These are phyloP conservation scores for Neurospora hispaniola DNA, from an alignment of 495 filamentous ascomycete species.

Conservation along the genomic window DNA sequence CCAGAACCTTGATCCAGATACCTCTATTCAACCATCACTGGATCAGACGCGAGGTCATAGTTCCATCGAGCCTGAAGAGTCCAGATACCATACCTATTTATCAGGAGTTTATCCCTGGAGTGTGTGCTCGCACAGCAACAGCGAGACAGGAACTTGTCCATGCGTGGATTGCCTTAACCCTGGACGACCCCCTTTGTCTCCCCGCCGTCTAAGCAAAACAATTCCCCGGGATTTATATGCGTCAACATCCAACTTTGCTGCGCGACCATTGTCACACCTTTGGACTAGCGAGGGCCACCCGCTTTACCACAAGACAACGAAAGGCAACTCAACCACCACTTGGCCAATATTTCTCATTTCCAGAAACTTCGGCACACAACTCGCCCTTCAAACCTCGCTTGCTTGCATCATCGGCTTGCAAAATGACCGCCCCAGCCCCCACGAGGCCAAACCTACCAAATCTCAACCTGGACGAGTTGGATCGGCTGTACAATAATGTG, in stretches of 20 bases:
- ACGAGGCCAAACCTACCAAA: constrained; percentile 17
- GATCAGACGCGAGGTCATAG: background rate
- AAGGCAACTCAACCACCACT: background rate
- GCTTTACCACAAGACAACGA: background rate
- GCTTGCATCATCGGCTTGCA: constrained; percentile 2
- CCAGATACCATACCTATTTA: background rate
- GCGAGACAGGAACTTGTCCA: background rate
- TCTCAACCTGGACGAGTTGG: constrained; percentile 26
- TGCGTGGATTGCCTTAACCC: background rate
- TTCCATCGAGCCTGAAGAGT: background rate
- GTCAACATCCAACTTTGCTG: background rate
- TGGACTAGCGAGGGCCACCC: background rate
- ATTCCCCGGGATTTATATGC: background rate
- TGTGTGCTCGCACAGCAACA: background rate
- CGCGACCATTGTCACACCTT: background rate
- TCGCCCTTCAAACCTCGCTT: background rate
- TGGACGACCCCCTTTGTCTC: background rate
- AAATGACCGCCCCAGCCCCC: constrained; percentile 27
- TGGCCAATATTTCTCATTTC: background rate
- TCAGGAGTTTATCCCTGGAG: background rate
- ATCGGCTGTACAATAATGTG: constrained; percentile 37
- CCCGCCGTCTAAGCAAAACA: background rate
- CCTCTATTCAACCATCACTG: background rate
- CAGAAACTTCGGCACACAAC: background rate
- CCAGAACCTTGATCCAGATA: background rate